Percentiles rank a stretch among this genome's conserved stretches.
Conservation (phyloP, 2,329 filamentous ascomycete genomes). For the Tympanopsis confertula region DNA sequence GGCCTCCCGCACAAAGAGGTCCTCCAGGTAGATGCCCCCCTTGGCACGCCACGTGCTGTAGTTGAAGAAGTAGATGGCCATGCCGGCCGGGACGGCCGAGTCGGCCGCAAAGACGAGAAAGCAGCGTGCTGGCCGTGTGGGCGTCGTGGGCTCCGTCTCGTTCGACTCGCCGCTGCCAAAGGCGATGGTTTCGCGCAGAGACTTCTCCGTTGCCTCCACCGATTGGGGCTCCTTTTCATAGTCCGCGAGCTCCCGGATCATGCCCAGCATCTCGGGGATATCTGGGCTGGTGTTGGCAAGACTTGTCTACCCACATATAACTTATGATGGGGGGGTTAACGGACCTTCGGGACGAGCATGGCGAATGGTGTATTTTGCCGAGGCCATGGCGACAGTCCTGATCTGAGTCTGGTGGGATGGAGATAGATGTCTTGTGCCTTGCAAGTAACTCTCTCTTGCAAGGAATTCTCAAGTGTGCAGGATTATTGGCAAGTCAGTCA, state of each 20-base stretch:
- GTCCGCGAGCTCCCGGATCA: constrained; percentile 76
- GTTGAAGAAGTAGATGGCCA: constrained; percentile 91
- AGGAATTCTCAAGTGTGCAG: too few relatives aligned
- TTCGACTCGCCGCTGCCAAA: constrained; percentile 48
- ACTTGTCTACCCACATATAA: constrained; percentile 2
- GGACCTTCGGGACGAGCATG: constrained; percentile 49
- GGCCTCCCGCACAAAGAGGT: constrained; percentile 67
- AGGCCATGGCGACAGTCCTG: constrained; percentile 16
- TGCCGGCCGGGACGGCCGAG: constrained; percentile 45
- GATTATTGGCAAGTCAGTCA: too few relatives aligned
- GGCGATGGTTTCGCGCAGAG: constrained; percentile 64
- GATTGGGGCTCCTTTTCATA: constrained; percentile 70
- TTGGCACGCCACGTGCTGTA: constrained; percentile 87
- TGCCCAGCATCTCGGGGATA: constrained; percentile 64
- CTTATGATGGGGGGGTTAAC: constrained; percentile 3
- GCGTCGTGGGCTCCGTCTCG: constrained; percentile 39
- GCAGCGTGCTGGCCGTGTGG: constrained; percentile 60
- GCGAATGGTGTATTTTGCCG: constrained; percentile 27
- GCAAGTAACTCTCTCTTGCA: too few relatives aligned
- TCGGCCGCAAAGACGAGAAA: constrained; percentile 48
- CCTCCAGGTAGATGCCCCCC: constrained; percentile 84
- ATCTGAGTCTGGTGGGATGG: too few relatives aligned
- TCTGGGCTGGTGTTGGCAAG: constrained; percentile 36
- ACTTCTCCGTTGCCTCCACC: constrained; percentile 69
- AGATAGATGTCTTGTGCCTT: too few relatives aligned